phyloP scores from a whole-genome alignment of 768 basidiomycete genomes.

The Phanerodontia chrysosporium region DNA sequence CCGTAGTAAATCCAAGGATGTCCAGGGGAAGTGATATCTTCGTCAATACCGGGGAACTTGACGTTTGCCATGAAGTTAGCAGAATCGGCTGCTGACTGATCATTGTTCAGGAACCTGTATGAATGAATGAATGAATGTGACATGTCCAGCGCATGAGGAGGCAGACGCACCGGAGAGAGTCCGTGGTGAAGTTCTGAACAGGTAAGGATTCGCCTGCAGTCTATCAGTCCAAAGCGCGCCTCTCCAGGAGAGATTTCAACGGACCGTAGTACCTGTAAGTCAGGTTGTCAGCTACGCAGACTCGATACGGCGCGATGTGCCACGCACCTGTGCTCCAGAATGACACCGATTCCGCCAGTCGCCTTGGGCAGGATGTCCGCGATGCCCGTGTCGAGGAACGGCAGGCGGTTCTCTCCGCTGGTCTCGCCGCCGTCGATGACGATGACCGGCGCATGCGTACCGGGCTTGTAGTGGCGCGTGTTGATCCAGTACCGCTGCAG shows the following conservation, averaged over 20 bases:
- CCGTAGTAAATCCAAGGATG: constrained; percentile 95
- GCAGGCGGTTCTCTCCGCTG: constrained; percentile 62
- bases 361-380: constrained; percentile 79
- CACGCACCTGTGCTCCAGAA: constrained; percentile 86
- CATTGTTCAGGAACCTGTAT: constrained; percentile 81
- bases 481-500: constrained; percentile 92
- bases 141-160: no score
- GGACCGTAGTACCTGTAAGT: constrained; percentile 13
- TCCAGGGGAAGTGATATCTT: constrained; percentile 64
- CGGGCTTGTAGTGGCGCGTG: constrained; percentile 69
- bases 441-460: constrained; percentile 76
- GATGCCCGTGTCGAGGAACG: constrained; percentile 54
- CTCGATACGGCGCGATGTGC: neutral
- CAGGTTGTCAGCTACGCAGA: neutral
- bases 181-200: constrained; percentile 74
- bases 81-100: constrained; percentile 85
- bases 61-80: constrained; percentile 87
- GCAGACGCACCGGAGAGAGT: constrained; percentile 59
- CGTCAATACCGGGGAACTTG: constrained; percentile 64
- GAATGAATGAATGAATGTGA: neutral
- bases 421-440: constrained; percentile 94
- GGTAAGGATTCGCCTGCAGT: constrained; percentile 66
- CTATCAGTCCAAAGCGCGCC: neutral
- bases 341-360: constrained; percentile 83
- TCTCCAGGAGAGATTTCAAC: neutral